These are phyloP conservation scores for Starmera caribaea DNA, from an alignment of 805 yeast genomes.

Conservation along the genomic window DNA sequence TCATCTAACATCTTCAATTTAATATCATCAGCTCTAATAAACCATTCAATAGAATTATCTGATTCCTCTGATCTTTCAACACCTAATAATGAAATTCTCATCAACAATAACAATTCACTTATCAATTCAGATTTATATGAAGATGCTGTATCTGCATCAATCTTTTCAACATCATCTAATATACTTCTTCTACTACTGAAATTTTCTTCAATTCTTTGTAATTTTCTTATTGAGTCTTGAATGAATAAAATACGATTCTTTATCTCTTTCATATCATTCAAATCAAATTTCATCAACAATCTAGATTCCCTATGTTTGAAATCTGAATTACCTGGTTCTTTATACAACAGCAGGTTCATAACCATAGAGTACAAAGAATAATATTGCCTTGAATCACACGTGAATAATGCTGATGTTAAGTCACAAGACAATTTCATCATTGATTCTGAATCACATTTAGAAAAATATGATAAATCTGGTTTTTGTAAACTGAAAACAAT, in stretches of 20 bases:
- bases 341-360: conserved; percentile 55
- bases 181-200: conserved; percentile 38
- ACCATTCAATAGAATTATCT: conserved; percentile 44
- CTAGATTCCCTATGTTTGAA: conserved; percentile 54
- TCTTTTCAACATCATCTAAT: conserved; percentile 38
- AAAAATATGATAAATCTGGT: conserved; percentile 34
- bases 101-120: conserved; percentile 33
- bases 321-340: conserved; percentile 58
- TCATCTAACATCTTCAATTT: conserved; percentile 61
- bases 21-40: conserved; percentile 57
- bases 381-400: conserved; percentile 70
- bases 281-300: conserved; percentile 59
- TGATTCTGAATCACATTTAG: conserved; percentile 19
- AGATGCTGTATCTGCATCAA: conserved; percentile 32
- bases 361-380: conserved; percentile 52
- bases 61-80: conserved; percentile 20
- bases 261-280: conserved; percentile 46
- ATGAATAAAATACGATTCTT: conserved; percentile 36
- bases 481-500: conserved; percentile 51
- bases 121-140: conserved; percentile 25
- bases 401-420: conserved; percentile 57
- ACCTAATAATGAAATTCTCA: conserved; percentile 32
- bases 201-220: conserved; percentile 34
- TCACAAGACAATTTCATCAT: conserved; percentile 47
- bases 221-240: conserved; percentile 36